Evolutionary conservation across 495 filamentous ascomycete species (phyloP), one percentile per base, ranked within the genome.

Genomic region (Penicillium coprophilum): DNA sequence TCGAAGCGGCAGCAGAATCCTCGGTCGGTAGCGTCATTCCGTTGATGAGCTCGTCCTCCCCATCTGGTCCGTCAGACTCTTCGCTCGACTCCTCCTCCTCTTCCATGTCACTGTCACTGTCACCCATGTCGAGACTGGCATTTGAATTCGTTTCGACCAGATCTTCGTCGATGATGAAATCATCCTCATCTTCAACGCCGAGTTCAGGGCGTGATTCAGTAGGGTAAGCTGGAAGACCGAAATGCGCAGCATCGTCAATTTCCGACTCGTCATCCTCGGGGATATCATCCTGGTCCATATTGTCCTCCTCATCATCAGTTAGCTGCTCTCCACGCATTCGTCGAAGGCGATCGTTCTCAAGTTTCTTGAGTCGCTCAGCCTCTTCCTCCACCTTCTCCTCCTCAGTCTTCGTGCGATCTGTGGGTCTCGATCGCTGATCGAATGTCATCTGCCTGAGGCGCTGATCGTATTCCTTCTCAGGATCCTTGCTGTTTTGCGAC

Each of bases 121-220:
- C 74, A 43, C 72, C 77, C 46, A 83, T 72, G 23, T 75, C 79
- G 10, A 77, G 71, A 55, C 79, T 80, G 50, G 77, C 82, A 53
- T 84, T 81, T 8, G 82, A 79, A 34, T 75, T 67, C 31, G 70
- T 74, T 38, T 79, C 81, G 50, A 96, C 80, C 1, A 96, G 80
- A 49, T 96, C 86, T 53, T 94, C 89, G 55, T 96, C 93, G 52
- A 96, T 86, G 9, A 90, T 53, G 60, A 97, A 97, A 56, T 96
- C 89, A 65, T 96, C 92, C 66, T 97, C 92, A 60, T 96, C 92
- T 58, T 96, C 91, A 30, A 92, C 85, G 27, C 66, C 79, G 5
- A 81, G 63, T 17, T 75, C 66, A 43, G 74, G 61, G 23, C 71
- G 66, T 53, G 73, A 56, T 50, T 64, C 69, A 9, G 64, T 58